Evolutionary conservation across 1,284 basidiomycete genomes (phyloP), one percentile per base, ranked within the genome.

Genomic region (Naganishia sp.): DNA sequence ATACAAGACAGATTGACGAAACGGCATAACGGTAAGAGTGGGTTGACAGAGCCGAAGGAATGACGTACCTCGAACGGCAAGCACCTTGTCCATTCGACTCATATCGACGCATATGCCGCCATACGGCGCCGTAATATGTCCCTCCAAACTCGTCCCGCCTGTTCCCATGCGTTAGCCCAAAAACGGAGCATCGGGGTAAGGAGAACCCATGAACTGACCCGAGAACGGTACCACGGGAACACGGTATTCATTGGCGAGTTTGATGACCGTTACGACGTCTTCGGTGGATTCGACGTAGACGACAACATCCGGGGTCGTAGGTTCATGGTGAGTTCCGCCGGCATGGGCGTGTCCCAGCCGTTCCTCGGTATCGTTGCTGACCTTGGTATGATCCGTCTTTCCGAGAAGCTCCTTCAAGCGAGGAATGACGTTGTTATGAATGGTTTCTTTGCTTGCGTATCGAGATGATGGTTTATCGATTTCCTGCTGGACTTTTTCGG

Each of bases 31-130:
- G 53, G 53, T 41, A 23, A 55, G 53, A 17, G 49, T 25, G 61
- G 55, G 32, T 49, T 18, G 18, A n/a, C 23, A 35, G 31, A 39
- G 49, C 32, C 21, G 35, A 15, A 39, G 3, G n/a, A 25, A 43
- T 51, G 5, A 74, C 81, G 32, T 69, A 88, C 89, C 87, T 73
- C 92, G 85, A 55, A 94, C 86, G 62, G 84, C 83, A 18, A 95
- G 73, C 58, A 97, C 89, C 68, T 85, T 84, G 77, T 94, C 86
- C 94, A 98, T 97, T 15, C 80, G 80, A 0, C 86, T 86, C 79
- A 97, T 81, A 77, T 97, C 93, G 28, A 97, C 81, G 68, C 89
- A 92, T 66, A 95, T 91, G 6, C 90, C 87, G 13, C 90, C 90
- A 76, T 63, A 83, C 66, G 77, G 80, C 45, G 66, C 81, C 79